Percentiles rank a stretch among this genome's conserved stretches.
Evolutionary conservation across 805 yeast species (phyloP).

Genomic region (Hanseniaspora guilliermondii): DNA sequence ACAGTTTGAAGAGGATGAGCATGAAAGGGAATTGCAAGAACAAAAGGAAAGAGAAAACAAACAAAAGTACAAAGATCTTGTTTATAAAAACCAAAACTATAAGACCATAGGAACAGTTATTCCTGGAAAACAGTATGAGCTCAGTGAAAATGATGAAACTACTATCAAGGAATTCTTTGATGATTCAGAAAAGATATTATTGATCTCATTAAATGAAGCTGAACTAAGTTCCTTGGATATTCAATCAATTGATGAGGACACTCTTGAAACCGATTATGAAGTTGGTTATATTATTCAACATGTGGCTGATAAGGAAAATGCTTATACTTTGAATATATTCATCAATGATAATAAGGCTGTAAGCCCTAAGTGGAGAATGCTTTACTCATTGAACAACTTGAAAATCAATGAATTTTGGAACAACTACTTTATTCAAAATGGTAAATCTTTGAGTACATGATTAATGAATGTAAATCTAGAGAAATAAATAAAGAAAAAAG

Average conservation of each 20-base stretch:
- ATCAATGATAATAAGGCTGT: constrained; percentile 13
- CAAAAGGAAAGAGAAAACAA: constrained; percentile 22
- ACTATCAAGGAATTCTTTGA: constrained; percentile 33
- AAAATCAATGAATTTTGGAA: constrained; percentile 8
- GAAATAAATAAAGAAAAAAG: neutral
- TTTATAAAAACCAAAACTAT: constrained; percentile 11
- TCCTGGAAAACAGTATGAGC: constrained; percentile 21
- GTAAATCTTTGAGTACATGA: neutral
- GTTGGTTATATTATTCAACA: constrained; percentile 20
- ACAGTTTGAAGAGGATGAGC: constrained; percentile 13
- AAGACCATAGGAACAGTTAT: constrained; percentile 12
- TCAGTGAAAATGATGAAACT: constrained; percentile 21
- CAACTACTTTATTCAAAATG: neutral
- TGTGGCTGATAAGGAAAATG: constrained; percentile 15
- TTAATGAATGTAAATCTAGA: neutral
- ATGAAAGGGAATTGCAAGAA: constrained; percentile 20
- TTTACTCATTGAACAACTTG: constrained; percentile 11
- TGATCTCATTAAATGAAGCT: constrained; percentile 31
- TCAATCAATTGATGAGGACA: constrained; percentile 13
- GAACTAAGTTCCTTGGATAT: constrained; percentile 19
- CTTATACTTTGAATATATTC: neutral
- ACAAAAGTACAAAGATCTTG: constrained; percentile 11
- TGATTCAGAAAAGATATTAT: constrained; percentile 33
- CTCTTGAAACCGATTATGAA: constrained; percentile 6
- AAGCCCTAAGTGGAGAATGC: constrained; percentile 13